A percentile compares a stretch with the other conserved stretches of the same genome.
These are phyloP conservation scores for Alternaria novae-zelandiae DNA, from an alignment of 2,329 filamentous ascomycete species.

Conservation along the genomic window DNA sequence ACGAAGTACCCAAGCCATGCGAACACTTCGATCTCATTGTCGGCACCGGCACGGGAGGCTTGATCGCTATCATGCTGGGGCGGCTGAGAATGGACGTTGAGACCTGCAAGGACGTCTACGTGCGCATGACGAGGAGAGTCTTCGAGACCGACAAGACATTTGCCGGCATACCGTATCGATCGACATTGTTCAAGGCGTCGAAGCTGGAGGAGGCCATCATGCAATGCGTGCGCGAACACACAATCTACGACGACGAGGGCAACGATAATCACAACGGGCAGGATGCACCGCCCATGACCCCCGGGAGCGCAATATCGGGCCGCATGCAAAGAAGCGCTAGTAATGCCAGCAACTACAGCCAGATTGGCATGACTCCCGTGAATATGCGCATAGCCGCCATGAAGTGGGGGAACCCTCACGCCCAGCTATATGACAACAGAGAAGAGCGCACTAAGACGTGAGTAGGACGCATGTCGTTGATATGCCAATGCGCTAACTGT, in stretches of 20 bases:
- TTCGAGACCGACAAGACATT: conserved; percentile 99
- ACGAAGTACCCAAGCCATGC: conserved; percentile 95
- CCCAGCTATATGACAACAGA: conserved; percentile 83
- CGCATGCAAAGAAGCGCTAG: conserved; percentile 68
- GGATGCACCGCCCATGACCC: conserved; percentile 50
- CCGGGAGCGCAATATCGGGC: conserved; percentile 37
- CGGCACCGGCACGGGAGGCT: conserved; percentile 90
- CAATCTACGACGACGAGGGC: conserved; percentile 78
- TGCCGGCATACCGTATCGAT: conserved; percentile 90
- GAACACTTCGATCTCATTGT: conserved; percentile 98
- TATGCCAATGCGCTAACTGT: conserved; percentile 18
- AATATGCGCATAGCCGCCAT: conserved; percentile 55
- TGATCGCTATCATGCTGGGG: conserved; percentile 97
- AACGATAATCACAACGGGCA: conserved; percentile 68
- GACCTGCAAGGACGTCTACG: conserved; percentile 96
- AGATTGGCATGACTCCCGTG: conserved; percentile 71
- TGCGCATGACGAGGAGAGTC: conserved; percentile 89
- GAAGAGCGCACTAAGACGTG: conserved; percentile 90
- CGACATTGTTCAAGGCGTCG: conserved; percentile 95
- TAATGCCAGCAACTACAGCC: conserved; percentile 82
- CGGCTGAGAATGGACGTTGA: conserved; percentile 89
- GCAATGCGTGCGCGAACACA: conserved; percentile 82
- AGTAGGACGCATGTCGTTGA: conserved; percentile 47
- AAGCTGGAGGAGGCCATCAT: conserved; percentile 93
- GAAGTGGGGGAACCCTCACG: conserved; percentile 81